Evolutionary conservation across 768 basidiomycete species (phyloP).

Genomic region (Suillus variegatus): DNA sequence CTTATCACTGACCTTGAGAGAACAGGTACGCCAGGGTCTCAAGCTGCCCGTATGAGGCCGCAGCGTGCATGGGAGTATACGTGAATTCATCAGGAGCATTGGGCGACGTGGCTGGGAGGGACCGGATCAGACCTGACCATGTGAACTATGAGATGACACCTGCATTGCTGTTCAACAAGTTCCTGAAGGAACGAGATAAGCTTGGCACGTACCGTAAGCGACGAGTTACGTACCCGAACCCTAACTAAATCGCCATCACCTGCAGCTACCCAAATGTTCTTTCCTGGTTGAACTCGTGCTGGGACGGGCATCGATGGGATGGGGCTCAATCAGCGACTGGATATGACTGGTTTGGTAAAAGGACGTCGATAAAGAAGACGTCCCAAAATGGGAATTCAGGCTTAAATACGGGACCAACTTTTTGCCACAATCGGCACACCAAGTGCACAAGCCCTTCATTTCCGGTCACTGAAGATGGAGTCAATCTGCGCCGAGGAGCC

Average conservation of each 20-base stretch:
- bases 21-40: slow-evolving; percentile 78
- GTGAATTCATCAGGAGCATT: slow-evolving; percentile 71
- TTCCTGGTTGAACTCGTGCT: slow-evolving; percentile 25
- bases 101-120: slow-evolving; percentile 56
- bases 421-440: slow-evolving; percentile 17
- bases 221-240: slow-evolving; percentile 57
- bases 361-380: slow-evolving; percentile 14
- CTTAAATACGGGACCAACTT: slow-evolving; percentile 9
- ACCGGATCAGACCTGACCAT: slow-evolving; percentile 34
- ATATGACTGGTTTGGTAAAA: slow-evolving; percentile 12
- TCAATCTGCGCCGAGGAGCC: background rate
- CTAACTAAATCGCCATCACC: slow-evolving; percentile 85
- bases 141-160: slow-evolving; percentile 32
- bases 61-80: slow-evolving; percentile 93
- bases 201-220: slow-evolving; percentile 7
- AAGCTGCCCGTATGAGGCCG: slow-evolving; percentile 87
- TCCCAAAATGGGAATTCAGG: slow-evolving; percentile 29
- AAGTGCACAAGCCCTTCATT: slow-evolving; percentile 5
- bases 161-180: slow-evolving; percentile 60
- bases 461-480: slow-evolving; percentile 8
- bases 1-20: slow-evolving; percentile 51
- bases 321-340: slow-evolving; percentile 19
- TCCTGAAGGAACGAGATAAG: slow-evolving; percentile 38
- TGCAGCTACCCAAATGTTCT: slow-evolving; percentile 93
- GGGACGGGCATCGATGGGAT: slow-evolving; percentile 32